Evolutionary conservation across 2,329 filamentous ascomycete species (phyloP).

Genomic region (Hypomyces rosellus): DNA sequence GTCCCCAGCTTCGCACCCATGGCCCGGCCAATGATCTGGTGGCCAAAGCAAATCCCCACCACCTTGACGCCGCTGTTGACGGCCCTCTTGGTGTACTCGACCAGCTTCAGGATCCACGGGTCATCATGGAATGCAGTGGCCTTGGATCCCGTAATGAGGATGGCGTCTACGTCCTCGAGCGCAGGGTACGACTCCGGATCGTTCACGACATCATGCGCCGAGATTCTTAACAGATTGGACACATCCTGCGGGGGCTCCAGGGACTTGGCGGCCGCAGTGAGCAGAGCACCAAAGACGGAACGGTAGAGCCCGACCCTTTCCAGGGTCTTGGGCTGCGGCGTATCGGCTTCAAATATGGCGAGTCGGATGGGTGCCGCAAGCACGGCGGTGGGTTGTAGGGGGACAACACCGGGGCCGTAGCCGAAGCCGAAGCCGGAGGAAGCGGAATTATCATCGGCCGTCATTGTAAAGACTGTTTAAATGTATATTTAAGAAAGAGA

Average conservation of each 20-base stretch:
- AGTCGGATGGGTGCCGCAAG: slow-evolving; percentile 55
- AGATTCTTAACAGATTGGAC: slow-evolving; percentile 48
- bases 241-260: slow-evolving; percentile 37
- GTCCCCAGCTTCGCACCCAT: slow-evolving; percentile 32
- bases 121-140: slow-evolving; percentile 38
- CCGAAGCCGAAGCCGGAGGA: slow-evolving; percentile 5
- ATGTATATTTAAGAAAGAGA: too few species aligned
- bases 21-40: slow-evolving; percentile 41
- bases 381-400: not conserved
- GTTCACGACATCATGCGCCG: slow-evolving; percentile 64
- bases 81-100: slow-evolving; percentile 30
- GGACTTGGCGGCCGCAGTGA: slow-evolving; percentile 46
- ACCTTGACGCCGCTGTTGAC: slow-evolving; percentile 51
- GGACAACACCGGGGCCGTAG: not conserved
- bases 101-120: slow-evolving; percentile 38
- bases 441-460: not conserved
- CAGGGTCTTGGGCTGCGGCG: slow-evolving; percentile 57
- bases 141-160: slow-evolving; percentile 75
- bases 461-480: not conserved
- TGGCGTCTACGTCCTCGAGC: slow-evolving; percentile 69
- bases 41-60: slow-evolving; percentile 43
- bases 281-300: slow-evolving; percentile 59
- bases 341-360: slow-evolving; percentile 85
- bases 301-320: slow-evolving; percentile 66
- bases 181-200: slow-evolving; percentile 61